A percentile compares a stretch with the other conserved stretches of the same genome.
Evolutionary conservation across 2,329 filamentous ascomycete species (phyloP).

Genomic region (Elsinoe fawcettii): DNA sequence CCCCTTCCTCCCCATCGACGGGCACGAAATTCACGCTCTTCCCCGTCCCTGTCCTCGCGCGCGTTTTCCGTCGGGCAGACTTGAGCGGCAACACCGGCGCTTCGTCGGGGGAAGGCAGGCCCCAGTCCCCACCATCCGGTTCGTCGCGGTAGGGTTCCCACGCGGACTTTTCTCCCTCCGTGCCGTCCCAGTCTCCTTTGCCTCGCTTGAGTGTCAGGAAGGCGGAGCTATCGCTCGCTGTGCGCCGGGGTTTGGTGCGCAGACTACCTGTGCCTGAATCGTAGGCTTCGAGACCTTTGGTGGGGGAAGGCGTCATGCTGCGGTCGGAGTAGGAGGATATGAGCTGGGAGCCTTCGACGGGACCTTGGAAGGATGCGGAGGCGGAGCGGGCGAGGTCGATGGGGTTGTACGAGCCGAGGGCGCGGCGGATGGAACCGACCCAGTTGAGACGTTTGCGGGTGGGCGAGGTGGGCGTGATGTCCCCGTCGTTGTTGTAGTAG

Average conservation of each 20-base stretch:
- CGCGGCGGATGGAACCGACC: slow-evolving; percentile 31
- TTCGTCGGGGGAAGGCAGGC: slow-evolving; percentile 15
- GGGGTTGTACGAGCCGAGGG: slow-evolving; percentile 12
- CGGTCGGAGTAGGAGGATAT: slow-evolving; percentile 14
- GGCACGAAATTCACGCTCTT: slow-evolving; percentile 45
- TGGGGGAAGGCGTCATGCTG: slow-evolving; percentile 15
- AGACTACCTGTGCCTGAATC: not conserved
- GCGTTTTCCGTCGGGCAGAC: slow-evolving; percentile 19
- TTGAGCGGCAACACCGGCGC: not conserved
- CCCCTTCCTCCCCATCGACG: slow-evolving; percentile 44
- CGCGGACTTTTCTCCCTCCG: slow-evolving; percentile 15
- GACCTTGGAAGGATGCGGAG: not conserved
- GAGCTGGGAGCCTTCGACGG: not conserved
- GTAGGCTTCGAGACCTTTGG: not conserved
- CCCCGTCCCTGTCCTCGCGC: slow-evolving; percentile 27
- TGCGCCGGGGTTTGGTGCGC: slow-evolving; percentile 34
- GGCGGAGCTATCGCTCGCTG: slow-evolving; percentile 37
- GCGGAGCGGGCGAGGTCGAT: slow-evolving; percentile 14
- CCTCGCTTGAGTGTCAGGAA: slow-evolving; percentile 37
- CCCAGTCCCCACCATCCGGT: slow-evolving; percentile 30
- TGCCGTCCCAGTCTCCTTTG: slow-evolving; percentile 31
- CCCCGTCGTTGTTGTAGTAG: slow-evolving; percentile 4
- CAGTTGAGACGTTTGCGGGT: slow-evolving; percentile 28
- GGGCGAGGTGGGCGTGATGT: slow-evolving; percentile 17
- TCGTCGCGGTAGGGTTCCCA: slow-evolving; percentile 27